Evolutionary conservation across 164 flowering plant species (phyloP), one percentile per base, ranked within the genome.

Genomic region (Vitis amurensis): DNA sequence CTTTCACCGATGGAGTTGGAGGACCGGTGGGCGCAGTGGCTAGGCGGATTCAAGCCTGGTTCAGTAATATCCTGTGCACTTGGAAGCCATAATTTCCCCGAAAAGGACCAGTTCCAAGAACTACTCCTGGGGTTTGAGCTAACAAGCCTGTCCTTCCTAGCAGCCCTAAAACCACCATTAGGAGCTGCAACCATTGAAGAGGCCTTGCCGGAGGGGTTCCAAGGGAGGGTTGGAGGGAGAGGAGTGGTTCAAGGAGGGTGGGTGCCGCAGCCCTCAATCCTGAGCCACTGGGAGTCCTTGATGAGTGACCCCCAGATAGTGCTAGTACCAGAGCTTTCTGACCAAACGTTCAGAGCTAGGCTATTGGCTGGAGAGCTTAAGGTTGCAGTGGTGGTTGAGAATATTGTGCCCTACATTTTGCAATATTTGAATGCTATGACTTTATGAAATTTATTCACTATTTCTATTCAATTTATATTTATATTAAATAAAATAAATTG

Each of bases 131-230:
- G 83, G 2, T 56, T 80, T 0, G 87, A 84, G 72, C 79, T 80
- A 0, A 70, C 83, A 2, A 84, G 84, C 0, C 10, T 66, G 9
- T 83, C 82, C 0, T 84, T 82, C 51, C 31, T 80, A 0, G 82
- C 65, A 0, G 84, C 77, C 6, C 58, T 81, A 23, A 79, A 80
- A 63, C 78, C 87, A 48, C 87, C 87, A 0, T 2, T 17, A 1
- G 85, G 76, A 8, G 62, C 71, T 0, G 69, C 50, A 4, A 65
- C 78, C 8, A 50, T 75, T 2, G 81, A 84, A 4, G 58, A 69
- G 16, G 84, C 85, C 10, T 51, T 82, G 47, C 88, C 84, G 2
- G 69, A 75, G 19, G 85, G 80, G 4, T 84, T 82, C 19, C 37
- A 59, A 50, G 73, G 73, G n/a, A 75, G 84, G 37, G 70, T 65